A percentile compares a stretch with the other conserved stretches of the same genome.
Conservation (phyloP, 2,329 filamentous ascomycete species). For the Colletotrichum incanum region DNA sequence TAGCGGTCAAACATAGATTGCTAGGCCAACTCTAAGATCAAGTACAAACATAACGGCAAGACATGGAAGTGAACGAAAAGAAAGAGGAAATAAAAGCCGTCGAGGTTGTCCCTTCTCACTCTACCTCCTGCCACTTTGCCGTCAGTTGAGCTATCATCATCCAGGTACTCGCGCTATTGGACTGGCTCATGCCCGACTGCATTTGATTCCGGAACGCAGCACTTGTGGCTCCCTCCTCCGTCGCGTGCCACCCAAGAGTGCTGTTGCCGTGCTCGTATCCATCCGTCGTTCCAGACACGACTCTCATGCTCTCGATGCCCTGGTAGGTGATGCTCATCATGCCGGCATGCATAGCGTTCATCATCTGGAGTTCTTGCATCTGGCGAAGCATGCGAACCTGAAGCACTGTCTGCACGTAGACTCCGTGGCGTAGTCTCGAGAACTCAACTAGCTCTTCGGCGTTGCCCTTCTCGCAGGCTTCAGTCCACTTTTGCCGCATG, state of each 20-base stretch:
- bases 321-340: constrained; percentile 53
- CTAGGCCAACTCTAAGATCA: not conserved
- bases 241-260: constrained; percentile 54
- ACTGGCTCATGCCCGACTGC: constrained; percentile 21
- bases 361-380: constrained; percentile 42
- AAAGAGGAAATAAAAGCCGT: not conserved
- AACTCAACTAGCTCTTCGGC: constrained; percentile 16
- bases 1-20: too few relatives aligned
- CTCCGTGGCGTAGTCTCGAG: constrained; percentile 19
- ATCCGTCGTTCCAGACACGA: constrained; percentile 49
- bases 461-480: constrained; percentile 32
- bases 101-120: not conserved
- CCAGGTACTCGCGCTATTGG: constrained; percentile 13
- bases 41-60: not conserved
- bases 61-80: not conserved
- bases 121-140: constrained; percentile 8
- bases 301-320: constrained; percentile 50
- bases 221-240: constrained; percentile 51
- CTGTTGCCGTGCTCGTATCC: constrained; percentile 54
- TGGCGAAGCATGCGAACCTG: constrained; percentile 22
- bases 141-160: constrained; percentile 4
- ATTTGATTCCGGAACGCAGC: constrained; percentile 29
- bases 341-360: constrained; percentile 49
- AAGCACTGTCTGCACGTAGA: constrained; percentile 39
- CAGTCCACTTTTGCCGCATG: constrained; percentile 39